Percentiles rank a stretch among this genome's conserved stretches.
phyloP scores from a whole-genome alignment of 176 grass and related monocot species.

The Oryza longistaminata region DNA sequence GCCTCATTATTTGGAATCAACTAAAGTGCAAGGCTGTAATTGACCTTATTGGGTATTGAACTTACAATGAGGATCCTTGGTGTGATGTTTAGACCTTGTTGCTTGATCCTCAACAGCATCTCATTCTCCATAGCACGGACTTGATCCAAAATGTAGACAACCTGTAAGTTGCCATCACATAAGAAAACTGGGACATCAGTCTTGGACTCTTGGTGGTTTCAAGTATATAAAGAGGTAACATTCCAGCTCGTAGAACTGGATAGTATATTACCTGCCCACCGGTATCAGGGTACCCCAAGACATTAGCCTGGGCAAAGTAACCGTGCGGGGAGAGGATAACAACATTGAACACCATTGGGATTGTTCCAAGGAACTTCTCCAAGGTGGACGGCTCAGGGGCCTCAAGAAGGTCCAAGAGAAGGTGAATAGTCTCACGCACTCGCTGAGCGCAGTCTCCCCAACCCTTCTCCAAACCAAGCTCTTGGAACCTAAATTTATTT shows the following conservation, averaged over 20 bases:
- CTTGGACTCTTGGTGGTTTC: not conserved
- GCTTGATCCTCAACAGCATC: conserved; percentile 77
- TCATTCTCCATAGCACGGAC: conserved; percentile 79
- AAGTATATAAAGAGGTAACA: not conserved
- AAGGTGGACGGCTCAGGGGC: conserved; percentile 65
- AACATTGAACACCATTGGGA: conserved; percentile 84
- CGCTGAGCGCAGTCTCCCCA: conserved; percentile 67
- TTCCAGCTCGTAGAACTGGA: not conserved
- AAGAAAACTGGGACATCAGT: not conserved
- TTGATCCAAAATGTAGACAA: conserved; percentile 92
- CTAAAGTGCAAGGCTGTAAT: not conserved
- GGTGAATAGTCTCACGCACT: conserved; percentile 60
- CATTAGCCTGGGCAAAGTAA: conserved; percentile 83
- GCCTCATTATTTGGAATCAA: not conserved
- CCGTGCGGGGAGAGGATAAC: conserved; percentile 84
- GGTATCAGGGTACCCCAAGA: conserved; percentile 82
- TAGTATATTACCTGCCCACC: conserved; percentile 59
- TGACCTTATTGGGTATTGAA: conserved; percentile 3
- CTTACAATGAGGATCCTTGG: conserved; percentile 79
- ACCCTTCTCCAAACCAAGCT: conserved; percentile 78
- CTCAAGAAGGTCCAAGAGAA: conserved; percentile 77
- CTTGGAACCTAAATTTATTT: conserved; percentile 59
- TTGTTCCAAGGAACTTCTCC: conserved; percentile 68
- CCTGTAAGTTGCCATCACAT: conserved; percentile 38
- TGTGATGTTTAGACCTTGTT: conserved; percentile 70